Evolutionary conservation across 2,329 filamentous ascomycete species (phyloP), one percentile per base, ranked within the genome.

Genomic region (Ophidiomyces ophidiicola): DNA sequence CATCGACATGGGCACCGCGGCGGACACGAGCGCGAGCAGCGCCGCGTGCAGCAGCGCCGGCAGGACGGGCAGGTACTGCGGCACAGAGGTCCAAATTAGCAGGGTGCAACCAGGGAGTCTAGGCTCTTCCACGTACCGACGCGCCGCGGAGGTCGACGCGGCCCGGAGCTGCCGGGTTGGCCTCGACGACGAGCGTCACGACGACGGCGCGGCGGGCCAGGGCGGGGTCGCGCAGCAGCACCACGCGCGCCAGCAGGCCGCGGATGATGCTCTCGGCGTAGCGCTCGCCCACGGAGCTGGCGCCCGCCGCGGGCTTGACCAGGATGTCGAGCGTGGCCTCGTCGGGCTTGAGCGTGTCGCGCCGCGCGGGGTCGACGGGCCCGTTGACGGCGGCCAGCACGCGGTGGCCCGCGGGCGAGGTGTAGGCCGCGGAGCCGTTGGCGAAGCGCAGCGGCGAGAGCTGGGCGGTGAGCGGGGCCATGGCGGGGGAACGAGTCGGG

Each of bases 261-360:
- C 54, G 58, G 30, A 67, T 34, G 25, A 66, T 56, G 3, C 55
- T 76, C 63, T 94, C 87, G 17, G 93, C 74, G 60, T 93, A 84
- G 50, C 85, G 74, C 61, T 87, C 82, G 46, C 79, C 73, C 12
- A 81, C 80, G 78, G 86, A 81, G 67, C 82, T 85, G 32, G 90
- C 78, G 11, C 87, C 87, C 47, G 80, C 78, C 24, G 82, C 80
- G 34, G 88, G 88, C 58, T 90, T 77, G 48, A 98, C 75, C 56
- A 88, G 78, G 42, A 98, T 83, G 61, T 96, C 90, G 48, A 98
- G 70, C 35, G 80, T 76, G 19, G 88, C 85, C 65, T 94, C 86
- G 60, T 93, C 87, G 5, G 90, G 82, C 49, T 90, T 76, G 59
- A 96, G 85, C 17, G 60, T 54, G 56, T 98, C 88, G 52, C 84